These are phyloP conservation scores for Mortierella sp. DNA, from an alignment of 371 early-diverging fungal species.

Conservation along the genomic window DNA sequence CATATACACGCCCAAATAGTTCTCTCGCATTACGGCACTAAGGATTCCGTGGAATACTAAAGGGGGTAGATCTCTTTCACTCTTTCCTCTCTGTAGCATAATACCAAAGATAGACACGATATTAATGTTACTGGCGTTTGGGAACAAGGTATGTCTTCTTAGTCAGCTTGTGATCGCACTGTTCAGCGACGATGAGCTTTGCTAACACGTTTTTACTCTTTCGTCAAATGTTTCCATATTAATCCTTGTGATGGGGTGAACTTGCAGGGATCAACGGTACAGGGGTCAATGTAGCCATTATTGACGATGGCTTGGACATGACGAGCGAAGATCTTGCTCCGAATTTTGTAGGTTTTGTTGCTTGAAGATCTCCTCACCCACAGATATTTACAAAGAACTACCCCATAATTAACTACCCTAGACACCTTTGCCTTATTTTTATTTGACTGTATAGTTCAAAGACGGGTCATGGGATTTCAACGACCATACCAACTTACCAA, in stretches of 20 bases:
- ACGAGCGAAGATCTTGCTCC: slow-evolving; percentile 81
- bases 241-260: too few species aligned
- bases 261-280: slow-evolving; percentile 82
- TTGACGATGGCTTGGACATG: slow-evolving; percentile 96
- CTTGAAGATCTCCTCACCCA: neutral
- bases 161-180: too few species aligned
- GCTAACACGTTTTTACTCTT: neutral
- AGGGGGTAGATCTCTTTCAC: neutral
- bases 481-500: slow-evolving; percentile 79
- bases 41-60: neutral
- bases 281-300: slow-evolving; percentile 84
- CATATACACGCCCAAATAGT: neutral
- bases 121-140: slow-evolving; percentile 94
- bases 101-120: slow-evolving; percentile 79
- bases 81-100: slow-evolving; percentile 60
- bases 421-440: neutral
- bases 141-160: slow-evolving; percentile 69
- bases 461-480: slow-evolving; percentile 96
- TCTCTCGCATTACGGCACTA: slow-evolving; percentile 1
- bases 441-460: slow-evolving; percentile 61
- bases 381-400: too few species aligned
- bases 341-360: slow-evolving; percentile 79
- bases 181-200: neutral
- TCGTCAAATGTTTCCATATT: neutral
- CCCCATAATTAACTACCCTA: neutral